A percentile compares a stretch with the other conserved stretches of the same genome.
Evolutionary conservation across 2,329 filamentous ascomycete genomes (phyloP).

Genomic region (Graphilbum fragrans): DNA sequence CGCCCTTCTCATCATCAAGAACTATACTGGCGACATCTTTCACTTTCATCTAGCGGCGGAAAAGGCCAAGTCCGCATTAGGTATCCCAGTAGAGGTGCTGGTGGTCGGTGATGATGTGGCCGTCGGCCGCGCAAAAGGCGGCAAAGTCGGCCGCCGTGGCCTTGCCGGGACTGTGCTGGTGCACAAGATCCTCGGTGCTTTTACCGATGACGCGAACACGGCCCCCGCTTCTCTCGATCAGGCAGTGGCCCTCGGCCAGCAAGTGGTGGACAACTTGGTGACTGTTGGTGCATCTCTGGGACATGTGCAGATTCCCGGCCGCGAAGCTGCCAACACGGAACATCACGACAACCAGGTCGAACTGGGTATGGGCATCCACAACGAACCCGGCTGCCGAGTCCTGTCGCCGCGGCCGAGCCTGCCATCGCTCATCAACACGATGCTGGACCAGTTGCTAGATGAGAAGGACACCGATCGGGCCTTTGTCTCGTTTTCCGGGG

Average conservation of each 20-base stretch:
- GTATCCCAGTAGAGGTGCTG: conserved; percentile 72
- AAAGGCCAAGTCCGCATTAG: conserved; percentile 66
- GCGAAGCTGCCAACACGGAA: conserved; percentile 32
- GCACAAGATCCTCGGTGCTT: conserved; percentile 77
- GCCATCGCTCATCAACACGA: conserved; percentile 44
- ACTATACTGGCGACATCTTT: conserved; percentile 81
- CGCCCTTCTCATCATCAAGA: conserved; percentile 87
- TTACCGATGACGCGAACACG: conserved; percentile 54
- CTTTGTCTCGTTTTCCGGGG: conserved; percentile 50
- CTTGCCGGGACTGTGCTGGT: conserved; percentile 87
- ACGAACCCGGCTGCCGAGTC: conserved; percentile 47
- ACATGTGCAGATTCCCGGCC: conserved; percentile 88
- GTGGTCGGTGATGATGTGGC: conserved; percentile 88
- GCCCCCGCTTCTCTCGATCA: conserved; percentile 49
- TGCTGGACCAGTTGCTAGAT: conserved; percentile 60
- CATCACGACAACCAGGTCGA: conserved; percentile 47
- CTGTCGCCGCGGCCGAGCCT: conserved; percentile 25
- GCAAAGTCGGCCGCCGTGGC: conserved; percentile 85
- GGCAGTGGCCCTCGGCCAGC: conserved; percentile 58
- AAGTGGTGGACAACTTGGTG: conserved; percentile 64
- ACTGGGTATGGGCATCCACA: conserved; percentile 70
- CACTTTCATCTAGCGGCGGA: conserved; percentile 93
- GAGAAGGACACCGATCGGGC: conserved; percentile 54
- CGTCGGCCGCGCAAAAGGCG: conserved; percentile 66
- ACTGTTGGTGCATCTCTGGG: conserved; percentile 77